These are phyloP conservation scores for Punica granatum DNA, from an alignment of 345 rosid species.

Conservation along the genomic window DNA sequence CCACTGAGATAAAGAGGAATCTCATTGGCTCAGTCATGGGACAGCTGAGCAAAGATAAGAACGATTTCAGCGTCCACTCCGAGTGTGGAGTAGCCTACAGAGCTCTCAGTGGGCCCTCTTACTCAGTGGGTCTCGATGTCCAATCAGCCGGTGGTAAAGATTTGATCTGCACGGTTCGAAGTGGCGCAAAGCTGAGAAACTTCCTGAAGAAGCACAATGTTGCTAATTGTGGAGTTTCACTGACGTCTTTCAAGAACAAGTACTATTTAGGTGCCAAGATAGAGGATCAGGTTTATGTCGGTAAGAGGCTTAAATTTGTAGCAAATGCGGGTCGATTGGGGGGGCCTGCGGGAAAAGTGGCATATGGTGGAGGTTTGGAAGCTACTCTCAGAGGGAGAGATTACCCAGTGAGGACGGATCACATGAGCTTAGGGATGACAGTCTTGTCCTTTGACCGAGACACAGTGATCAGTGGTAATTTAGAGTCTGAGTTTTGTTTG, in stretches of 20 bases:
- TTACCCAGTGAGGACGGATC: constrained; percentile 66
- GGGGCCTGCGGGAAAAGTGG: constrained; percentile 46
- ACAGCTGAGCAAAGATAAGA: constrained; percentile 78
- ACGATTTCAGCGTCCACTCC: constrained; percentile 61
- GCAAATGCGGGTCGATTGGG: constrained; percentile 61
- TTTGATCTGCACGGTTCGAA: constrained; percentile 48
- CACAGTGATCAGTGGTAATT: constrained; percentile 56
- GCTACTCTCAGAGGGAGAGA: constrained; percentile 71
- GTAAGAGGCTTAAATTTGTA: constrained; percentile 59
- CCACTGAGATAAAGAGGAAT: constrained; percentile 40
- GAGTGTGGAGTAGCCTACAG: constrained; percentile 58
- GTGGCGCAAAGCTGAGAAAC: constrained; percentile 53
- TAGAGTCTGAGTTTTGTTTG: constrained; percentile 66
- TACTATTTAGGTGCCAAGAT: constrained; percentile 66
- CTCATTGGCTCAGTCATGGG: constrained; percentile 50
- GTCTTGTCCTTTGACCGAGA: constrained; percentile 64
- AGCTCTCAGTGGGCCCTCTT: constrained; percentile 42
- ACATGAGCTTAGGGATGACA: constrained; percentile 43
- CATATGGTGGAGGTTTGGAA: constrained; percentile 69
- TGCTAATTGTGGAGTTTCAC: constrained; percentile 49
- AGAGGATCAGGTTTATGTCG: constrained; percentile 61
- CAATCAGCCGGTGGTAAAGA: constrained; percentile 64
- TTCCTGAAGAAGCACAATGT: constrained; percentile 43
- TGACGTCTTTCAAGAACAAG: constrained; percentile 58
- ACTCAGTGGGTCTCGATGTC: constrained; percentile 60